A percentile compares a stretch with the other conserved stretches of the same genome.
Evolutionary conservation across 129 eudicot species (phyloP).

Genomic region (Gnaphalium uliginosum): DNA sequence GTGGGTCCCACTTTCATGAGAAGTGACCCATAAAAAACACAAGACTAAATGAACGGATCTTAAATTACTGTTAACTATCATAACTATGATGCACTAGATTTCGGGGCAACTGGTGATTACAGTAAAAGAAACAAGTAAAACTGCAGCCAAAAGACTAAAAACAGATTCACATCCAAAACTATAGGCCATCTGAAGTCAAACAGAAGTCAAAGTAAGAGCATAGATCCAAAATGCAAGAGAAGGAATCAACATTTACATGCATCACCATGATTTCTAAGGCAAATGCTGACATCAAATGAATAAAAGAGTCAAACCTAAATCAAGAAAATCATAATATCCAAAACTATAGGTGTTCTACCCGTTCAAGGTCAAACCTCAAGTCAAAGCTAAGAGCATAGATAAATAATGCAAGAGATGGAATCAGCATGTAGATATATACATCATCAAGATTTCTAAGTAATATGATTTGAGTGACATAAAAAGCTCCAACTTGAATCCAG

Average conservation of each 20-base stretch:
- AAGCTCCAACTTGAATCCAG: conserved; percentile 8
- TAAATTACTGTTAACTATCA: not conserved
- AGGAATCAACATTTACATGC: not conserved
- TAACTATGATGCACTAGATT: not conserved
- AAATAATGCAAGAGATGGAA: not conserved
- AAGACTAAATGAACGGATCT: not conserved
- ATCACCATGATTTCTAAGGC: conserved; percentile 11
- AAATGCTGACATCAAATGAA: conserved; percentile 1
- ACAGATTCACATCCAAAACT: conserved; percentile 3
- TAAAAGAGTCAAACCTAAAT: not conserved
- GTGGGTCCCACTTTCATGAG: too few relatives aligned
- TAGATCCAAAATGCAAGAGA: conserved; percentile 10
- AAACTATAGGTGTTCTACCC: not conserved
- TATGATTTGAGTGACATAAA: not conserved
- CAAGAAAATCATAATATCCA: conserved; percentile 11
- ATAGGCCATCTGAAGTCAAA: not conserved
- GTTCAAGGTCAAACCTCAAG: not conserved
- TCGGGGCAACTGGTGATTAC: not conserved
- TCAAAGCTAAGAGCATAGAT: not conserved
- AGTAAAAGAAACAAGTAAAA: not conserved
- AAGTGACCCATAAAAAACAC: too few relatives aligned
- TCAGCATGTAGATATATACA: not conserved
- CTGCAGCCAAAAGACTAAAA: conserved; percentile 2
- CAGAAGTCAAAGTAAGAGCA: conserved; percentile 1
- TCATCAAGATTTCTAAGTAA: not conserved